These are phyloP conservation scores for Neostapfia colusana DNA, from an alignment of 176 grass and related monocot species.

Conservation along the genomic window DNA sequence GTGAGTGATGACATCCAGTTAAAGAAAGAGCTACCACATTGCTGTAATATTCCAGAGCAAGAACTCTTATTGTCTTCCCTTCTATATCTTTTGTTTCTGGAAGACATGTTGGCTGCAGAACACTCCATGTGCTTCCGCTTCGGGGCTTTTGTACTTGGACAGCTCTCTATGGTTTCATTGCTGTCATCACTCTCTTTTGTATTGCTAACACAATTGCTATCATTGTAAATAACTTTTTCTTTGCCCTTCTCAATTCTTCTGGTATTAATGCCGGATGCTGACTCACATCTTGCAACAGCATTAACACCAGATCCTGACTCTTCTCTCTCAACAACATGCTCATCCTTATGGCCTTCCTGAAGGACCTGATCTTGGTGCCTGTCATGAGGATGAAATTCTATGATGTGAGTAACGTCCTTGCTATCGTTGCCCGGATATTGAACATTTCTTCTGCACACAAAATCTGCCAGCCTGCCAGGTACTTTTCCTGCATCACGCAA, in stretches of 20 bases:
- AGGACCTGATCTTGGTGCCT: constrained; percentile 29
- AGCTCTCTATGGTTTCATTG: constrained; percentile 89
- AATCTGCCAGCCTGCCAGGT: constrained; percentile 27
- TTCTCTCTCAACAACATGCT: constrained; percentile 23
- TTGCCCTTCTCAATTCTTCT: constrained; percentile 65
- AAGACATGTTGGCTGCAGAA: constrained; percentile 36
- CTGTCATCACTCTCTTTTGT: constrained; percentile 59
- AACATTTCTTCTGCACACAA: constrained; percentile 21
- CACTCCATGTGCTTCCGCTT: constrained; percentile 52
- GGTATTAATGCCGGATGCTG: constrained; percentile 24
- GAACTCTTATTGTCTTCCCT: constrained; percentile 54
- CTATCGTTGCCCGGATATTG: neutral
- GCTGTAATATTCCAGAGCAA: constrained; percentile 43
- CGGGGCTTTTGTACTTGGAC: constrained; percentile 43
- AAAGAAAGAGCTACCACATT: constrained; percentile 70
- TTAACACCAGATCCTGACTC: constrained; percentile 27
- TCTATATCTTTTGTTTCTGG: constrained; percentile 58
- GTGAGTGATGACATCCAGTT: constrained; percentile 92
- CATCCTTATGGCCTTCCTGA: constrained; percentile 32
- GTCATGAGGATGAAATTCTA: neutral
- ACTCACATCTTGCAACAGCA: constrained; percentile 31
- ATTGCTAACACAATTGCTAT: constrained; percentile 41
- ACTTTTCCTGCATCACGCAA: constrained; percentile 26
- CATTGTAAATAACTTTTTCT: constrained; percentile 61
- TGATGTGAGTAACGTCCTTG: constrained; percentile 8